These are phyloP conservation scores for Amorphotheca resinae DNA, from an alignment of 495 filamentous ascomycete genomes.

Conservation along the genomic window DNA sequence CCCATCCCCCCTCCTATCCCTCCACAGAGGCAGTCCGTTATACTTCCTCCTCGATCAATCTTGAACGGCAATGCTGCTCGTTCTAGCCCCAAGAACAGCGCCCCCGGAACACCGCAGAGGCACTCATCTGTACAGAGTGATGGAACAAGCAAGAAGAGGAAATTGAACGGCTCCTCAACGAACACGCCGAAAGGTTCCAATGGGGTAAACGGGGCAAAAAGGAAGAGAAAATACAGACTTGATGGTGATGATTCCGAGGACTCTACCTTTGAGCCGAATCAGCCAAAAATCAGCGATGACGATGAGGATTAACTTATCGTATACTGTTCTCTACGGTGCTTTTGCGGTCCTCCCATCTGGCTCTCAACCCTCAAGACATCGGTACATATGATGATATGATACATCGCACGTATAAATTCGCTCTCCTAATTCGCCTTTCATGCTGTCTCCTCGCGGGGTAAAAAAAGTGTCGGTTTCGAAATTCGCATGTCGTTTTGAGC, in stretches of 20 bases:
- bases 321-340: not conserved
- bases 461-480: too few relatives aligned
- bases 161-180: not conserved
- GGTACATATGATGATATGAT: too few relatives aligned
- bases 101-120: not conserved
- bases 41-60: not conserved
- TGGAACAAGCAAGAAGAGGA: not conserved
- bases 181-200: not conserved
- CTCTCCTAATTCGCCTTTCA: too few relatives aligned
- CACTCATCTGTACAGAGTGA: not conserved
- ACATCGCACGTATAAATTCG: too few relatives aligned
- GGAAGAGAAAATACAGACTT: not conserved
- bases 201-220: not conserved
- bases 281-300: not conserved
- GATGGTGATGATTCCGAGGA: not conserved
- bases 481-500: too few relatives aligned
- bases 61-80: not conserved
- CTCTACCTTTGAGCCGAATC: not conserved
- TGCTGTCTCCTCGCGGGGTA: too few relatives aligned
- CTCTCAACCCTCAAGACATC: not conserved
- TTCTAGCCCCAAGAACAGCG: not conserved
- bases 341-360: not conserved
- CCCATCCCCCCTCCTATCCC: too few relatives aligned
- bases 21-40: not conserved
- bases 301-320: not conserved